phyloP scores from a whole-genome alignment of 164 flowering plant species.

The Taxillus chinensis region DNA sequence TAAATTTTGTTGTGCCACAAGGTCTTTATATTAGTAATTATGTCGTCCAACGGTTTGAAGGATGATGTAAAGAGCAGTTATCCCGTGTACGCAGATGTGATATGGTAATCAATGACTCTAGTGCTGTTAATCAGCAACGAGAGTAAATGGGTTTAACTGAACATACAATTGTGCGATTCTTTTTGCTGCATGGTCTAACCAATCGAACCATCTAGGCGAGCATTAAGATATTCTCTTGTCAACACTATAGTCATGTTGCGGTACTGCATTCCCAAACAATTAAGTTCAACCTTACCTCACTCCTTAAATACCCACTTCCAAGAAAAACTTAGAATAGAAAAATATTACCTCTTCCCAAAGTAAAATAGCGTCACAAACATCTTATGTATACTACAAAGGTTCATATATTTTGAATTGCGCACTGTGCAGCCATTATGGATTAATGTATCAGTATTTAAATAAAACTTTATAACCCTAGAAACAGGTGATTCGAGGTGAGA shows the following conservation, averaged over 20 bases:
- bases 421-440: slow-evolving; percentile 47
- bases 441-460: neutral
- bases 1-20: too few relatives aligned
- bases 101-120: too few relatives aligned
- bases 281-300: slow-evolving; percentile 13
- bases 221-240: slow-evolving; percentile 93
- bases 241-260: slow-evolving; percentile 96
- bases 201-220: slow-evolving; percentile 72
- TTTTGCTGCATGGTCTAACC: slow-evolving; percentile 90
- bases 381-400: slow-evolving; percentile 79
- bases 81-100: too few relatives aligned
- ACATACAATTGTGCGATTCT: slow-evolving; percentile 95
- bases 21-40: too few relatives aligned
- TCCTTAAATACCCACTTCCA: neutral
- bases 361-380: slow-evolving; percentile 80
- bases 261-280: slow-evolving; percentile 48
- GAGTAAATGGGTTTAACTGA: slow-evolving; percentile 2
- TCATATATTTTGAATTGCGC: slow-evolving; percentile 73
- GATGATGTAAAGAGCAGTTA: too few relatives aligned
- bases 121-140: too few relatives aligned
- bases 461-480: neutral
- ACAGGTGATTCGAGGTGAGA: slow-evolving; percentile 1
- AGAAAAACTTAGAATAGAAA: neutral
- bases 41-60: too few relatives aligned
- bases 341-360: slow-evolving; percentile 88